Evolutionary conservation across 202 grass and related monocot genomes (phyloP).

Genomic region (Panicum hallii): DNA sequence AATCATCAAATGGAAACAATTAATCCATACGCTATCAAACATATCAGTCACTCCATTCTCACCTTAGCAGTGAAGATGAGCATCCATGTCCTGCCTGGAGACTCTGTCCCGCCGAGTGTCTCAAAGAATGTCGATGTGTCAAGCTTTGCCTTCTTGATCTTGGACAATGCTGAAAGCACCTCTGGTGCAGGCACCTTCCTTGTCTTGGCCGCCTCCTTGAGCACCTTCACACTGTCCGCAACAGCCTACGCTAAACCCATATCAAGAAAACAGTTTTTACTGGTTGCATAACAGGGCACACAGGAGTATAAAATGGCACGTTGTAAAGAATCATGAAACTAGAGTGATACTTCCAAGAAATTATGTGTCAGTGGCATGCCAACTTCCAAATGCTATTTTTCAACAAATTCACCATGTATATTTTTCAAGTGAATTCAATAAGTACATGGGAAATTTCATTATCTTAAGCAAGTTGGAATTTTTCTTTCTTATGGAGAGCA

Average conservation of each 20-base stretch:
- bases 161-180: constrained; percentile 64
- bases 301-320: not conserved
- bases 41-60: not conserved
- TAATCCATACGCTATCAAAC: not conserved
- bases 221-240: constrained; percentile 69
- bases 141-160: constrained; percentile 78
- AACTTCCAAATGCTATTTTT: not conserved
- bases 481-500: not conserved
- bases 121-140: constrained; percentile 74
- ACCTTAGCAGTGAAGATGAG: constrained; percentile 92
- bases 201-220: constrained; percentile 86
- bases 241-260: constrained; percentile 57
- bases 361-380: not conserved
- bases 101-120: constrained; percentile 78
- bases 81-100: constrained; percentile 96
- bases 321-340: not conserved
- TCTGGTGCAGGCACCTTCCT: constrained; percentile 65
- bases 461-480: not conserved
- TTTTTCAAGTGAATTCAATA: not conserved
- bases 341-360: not conserved
- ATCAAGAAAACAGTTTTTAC: constrained; percentile 23
- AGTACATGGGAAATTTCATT: not conserved
- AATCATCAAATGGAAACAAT: not conserved
- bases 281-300: not conserved
- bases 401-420: not conserved